phyloP scores from a whole-genome alignment of 306 rosid species.

The Acacia acuminata region DNA sequence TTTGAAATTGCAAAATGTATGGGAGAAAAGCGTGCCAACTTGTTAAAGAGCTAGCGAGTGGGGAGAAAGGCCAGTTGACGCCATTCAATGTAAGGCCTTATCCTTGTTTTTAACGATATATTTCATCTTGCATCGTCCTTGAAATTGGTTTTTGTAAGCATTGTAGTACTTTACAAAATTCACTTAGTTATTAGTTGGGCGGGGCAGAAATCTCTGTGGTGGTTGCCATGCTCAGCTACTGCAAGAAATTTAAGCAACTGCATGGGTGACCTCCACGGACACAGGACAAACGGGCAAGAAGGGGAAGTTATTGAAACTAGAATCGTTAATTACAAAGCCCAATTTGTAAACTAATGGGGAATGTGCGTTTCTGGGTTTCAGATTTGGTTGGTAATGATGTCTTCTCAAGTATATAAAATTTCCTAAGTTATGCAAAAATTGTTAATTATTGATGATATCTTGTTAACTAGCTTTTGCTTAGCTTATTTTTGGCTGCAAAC shows the following conservation, averaged over 20 bases:
- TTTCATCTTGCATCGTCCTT: not conserved
- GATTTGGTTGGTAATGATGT: not conserved
- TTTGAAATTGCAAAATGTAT: constrained; percentile 51
- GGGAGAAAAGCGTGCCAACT: constrained; percentile 77
- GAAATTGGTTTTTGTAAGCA: not conserved
- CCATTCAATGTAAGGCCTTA: constrained; percentile 58
- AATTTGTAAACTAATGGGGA: not conserved
- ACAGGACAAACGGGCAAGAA: not conserved
- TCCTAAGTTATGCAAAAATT: not conserved
- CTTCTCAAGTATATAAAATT: not conserved
- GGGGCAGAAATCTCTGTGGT: not conserved
- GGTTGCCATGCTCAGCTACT: not conserved
- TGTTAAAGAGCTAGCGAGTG: constrained; percentile 66
- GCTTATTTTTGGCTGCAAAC: not conserved
- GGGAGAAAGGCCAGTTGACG: constrained; percentile 73
- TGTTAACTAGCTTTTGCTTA: not conserved
- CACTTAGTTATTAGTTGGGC: not conserved
- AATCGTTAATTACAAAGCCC: not conserved
- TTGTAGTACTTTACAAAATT: not conserved
- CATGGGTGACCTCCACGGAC: too few relatives aligned
- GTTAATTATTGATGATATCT: too few relatives aligned
- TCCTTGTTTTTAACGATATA: not conserved
- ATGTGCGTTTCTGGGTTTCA: not conserved
- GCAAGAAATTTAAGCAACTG: not conserved
- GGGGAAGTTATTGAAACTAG: not conserved